phyloP scores from a whole-genome alignment of 2,329 filamentous ascomycete species.

The Xylariomycetidae sp. region DNA sequence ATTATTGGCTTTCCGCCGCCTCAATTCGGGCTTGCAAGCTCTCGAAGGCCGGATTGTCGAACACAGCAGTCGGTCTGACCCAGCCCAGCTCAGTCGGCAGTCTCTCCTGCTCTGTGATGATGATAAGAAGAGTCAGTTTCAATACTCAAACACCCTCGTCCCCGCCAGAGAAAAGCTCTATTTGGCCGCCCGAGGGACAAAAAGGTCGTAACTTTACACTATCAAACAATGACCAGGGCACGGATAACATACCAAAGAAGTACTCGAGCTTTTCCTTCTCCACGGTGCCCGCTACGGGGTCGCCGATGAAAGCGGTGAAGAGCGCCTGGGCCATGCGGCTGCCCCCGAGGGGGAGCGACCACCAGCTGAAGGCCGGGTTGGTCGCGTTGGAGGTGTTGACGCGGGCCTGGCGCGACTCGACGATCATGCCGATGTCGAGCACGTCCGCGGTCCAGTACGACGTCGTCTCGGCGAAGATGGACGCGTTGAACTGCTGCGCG shows the following conservation, averaged over 20 bases:
- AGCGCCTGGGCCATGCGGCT: neutral
- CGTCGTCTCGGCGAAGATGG: neutral
- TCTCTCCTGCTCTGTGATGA: constrained; percentile 2
- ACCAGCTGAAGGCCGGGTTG: neutral
- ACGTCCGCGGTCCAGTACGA: neutral
- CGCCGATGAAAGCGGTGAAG: no score
- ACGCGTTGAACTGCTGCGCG: neutral
- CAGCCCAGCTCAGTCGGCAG: neutral
- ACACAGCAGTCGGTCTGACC: constrained; percentile 1
- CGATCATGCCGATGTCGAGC: neutral
- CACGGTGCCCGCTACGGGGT: neutral
- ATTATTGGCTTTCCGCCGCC: no score
- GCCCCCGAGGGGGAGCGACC: neutral
- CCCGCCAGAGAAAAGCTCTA: constrained; percentile 3
- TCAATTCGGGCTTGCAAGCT: no score
- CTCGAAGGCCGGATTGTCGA: no score
- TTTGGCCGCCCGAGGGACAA: no score
- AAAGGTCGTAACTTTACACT: no score
- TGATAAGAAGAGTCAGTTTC: constrained; percentile 2
- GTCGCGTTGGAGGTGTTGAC: neutral
- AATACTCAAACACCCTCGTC: no score
- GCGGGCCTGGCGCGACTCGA: neutral
- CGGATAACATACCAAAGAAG: neutral
- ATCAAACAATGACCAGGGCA: no score
- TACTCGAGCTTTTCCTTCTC: neutral